These are phyloP conservation scores for Fusarium abutilonis DNA, from an alignment of 2,329 filamentous ascomycete species.

Conservation along the genomic window DNA sequence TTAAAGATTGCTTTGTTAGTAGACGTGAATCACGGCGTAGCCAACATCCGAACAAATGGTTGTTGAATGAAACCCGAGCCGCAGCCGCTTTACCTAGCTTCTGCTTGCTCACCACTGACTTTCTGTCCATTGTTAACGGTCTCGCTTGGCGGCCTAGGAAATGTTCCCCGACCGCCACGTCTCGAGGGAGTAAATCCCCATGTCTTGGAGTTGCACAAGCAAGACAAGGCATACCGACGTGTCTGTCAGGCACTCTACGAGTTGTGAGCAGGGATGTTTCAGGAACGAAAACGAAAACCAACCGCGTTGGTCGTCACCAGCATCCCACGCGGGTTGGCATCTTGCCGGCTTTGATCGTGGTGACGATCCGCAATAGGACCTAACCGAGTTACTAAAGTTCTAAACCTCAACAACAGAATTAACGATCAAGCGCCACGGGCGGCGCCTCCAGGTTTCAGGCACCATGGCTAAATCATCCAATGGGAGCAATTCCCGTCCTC, in stretches of 20 bases:
- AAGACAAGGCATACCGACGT: slow-evolving; percentile 2
- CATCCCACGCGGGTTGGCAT: not conserved
- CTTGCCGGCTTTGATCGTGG: slow-evolving; percentile 1
- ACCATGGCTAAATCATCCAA: slow-evolving; percentile 37
- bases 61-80: slow-evolving; percentile 19
- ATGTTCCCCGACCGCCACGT: slow-evolving; percentile 15
- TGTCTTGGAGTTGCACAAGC: slow-evolving; percentile 3
- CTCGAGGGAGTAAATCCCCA: not conserved
- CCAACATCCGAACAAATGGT: not conserved
- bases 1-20: not conserved
- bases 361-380: slow-evolving; percentile 4
- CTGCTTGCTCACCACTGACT: not conserved
- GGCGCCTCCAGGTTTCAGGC: slow-evolving; percentile 42
- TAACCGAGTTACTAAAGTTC: slow-evolving; percentile 15
- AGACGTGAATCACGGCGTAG: not conserved
- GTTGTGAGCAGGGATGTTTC: not conserved
- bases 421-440: slow-evolving; percentile 39
- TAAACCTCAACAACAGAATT: slow-evolving; percentile 23
- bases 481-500: slow-evolving; percentile 35
- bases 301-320: not conserved
- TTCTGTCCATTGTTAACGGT: slow-evolving; percentile 3
- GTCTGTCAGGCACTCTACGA: not conserved
- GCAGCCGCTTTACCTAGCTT: slow-evolving; percentile 15
- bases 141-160: slow-evolving; percentile 18
- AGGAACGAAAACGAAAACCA: not conserved